Percentiles rank a stretch among this genome's conserved stretches.
phyloP scores from a whole-genome alignment of 805 yeast genomes.

The Candida sithepensis region DNA sequence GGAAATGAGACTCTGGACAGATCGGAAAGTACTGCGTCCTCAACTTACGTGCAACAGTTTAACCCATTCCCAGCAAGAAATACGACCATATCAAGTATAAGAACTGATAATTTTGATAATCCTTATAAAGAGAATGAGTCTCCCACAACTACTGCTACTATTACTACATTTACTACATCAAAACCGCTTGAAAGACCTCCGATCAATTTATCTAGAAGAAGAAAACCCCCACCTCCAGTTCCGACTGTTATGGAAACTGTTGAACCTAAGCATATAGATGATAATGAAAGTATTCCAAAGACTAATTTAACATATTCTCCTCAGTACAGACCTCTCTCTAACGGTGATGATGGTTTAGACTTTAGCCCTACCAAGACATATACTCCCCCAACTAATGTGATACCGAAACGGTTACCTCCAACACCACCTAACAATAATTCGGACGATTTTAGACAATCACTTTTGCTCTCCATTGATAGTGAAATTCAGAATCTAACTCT shows the following conservation, averaged over 20 bases:
- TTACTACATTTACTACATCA: too few species aligned
- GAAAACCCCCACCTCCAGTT: conserved; percentile 14
- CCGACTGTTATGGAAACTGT: background rate
- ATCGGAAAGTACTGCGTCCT: background rate
- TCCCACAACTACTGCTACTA: too few species aligned
- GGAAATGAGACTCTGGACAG: background rate
- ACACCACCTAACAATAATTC: background rate
- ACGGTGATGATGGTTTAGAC: background rate
- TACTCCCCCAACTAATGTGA: background rate
- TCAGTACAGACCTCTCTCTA: too few species aligned
- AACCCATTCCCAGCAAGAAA: background rate
- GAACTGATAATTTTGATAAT: background rate
- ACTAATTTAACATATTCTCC: too few species aligned
- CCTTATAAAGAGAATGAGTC: conserved; percentile 10
- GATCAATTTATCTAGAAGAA: conserved; percentile 12
- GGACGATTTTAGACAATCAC: background rate
- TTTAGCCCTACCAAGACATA: conserved; percentile 1
- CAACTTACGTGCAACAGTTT: background rate
- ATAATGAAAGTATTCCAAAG: too few species aligned
- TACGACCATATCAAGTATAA: background rate
- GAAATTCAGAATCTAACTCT: conserved; percentile 7
- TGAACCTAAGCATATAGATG: too few species aligned
- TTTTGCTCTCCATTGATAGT: conserved; percentile 6
- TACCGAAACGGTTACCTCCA: background rate
- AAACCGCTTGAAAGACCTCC: conserved; percentile 8